Base-by-base conservation (phyloP, 306 rosid species). In the Albizia julibrissin region DNA sequence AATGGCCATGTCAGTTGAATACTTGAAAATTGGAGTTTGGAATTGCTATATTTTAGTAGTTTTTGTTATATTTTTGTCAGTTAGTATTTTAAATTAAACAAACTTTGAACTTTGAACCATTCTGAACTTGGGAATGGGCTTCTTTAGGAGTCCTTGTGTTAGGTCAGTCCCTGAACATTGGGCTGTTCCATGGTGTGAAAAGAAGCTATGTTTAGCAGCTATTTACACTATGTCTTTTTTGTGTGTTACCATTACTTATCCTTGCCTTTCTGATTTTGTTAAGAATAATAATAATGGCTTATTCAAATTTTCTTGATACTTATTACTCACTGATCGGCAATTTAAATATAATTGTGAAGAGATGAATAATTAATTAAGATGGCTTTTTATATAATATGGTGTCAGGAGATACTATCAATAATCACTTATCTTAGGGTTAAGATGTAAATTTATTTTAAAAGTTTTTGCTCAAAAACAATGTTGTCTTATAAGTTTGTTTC, bases 121-220 rank as follows among this genome's bases (percentile, higher is more conserved):
- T 82, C 75, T 62, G 75, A 73, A 47, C 71, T 67, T 47, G 47
- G 65, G 50, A 69, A 75, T 61, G 72, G 54, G 70, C 62, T 54
- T 77, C 40, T 78, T 78, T 74, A 62, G 76, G 56, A 21, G 80
- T 56, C 72, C 39, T 75, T 72, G 14, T 81, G 80, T 42, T 62
- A 59, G 43, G 49, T 61, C 34, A 10, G 67, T 26, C 34, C 31
- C 34, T 61, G 29, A 61, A 61, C 34, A 18, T 21, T n/a, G 7
- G 24, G 24, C 66, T 24, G 26, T 59, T 72, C 24, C 66, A 10
- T 34, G 68, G 52, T 74, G 44, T 81, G 49, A 56, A 47, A 29
- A 19, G 27, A 22, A 73, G 44, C 66, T 47, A 12, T 47, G 52
- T 47, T 47, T 47, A 47, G 43, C 27, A 27, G 43, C 77, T 46